Evolutionary conservation across 768 basidiomycete species (phyloP).

Genomic region (Tephrocybe sp.): DNA sequence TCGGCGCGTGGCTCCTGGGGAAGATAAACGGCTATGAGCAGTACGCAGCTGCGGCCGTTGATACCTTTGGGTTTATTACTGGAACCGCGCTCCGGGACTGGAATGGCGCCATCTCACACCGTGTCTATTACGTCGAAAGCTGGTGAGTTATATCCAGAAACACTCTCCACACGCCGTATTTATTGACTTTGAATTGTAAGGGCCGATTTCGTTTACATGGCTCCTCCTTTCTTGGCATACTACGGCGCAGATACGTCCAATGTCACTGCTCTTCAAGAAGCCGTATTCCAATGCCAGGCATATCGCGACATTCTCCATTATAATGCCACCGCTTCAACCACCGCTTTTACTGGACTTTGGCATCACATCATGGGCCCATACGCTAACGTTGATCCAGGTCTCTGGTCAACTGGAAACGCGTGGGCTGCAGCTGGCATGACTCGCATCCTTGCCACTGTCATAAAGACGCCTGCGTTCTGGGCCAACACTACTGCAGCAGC

Average conservation of each 20-base stretch:
- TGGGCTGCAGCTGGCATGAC: conserved; percentile 74
- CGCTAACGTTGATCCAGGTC: conserved; percentile 31
- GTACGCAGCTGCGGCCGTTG: conserved; percentile 35
- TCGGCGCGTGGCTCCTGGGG: conserved; percentile 39
- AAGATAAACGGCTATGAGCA: conserved; percentile 23
- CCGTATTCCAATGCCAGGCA: conserved; percentile 46
- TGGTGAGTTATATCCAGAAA: conserved; percentile 38
- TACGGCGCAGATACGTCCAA: conserved; percentile 39
- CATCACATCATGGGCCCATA: conserved; percentile 37
- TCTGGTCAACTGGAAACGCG: conserved; percentile 59
- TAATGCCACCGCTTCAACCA: conserved; percentile 18
- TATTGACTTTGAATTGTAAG: conserved; percentile 21
- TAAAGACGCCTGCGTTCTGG: conserved; percentile 27
- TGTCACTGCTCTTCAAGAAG: conserved; percentile 33
- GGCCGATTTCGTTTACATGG: conserved; percentile 58
- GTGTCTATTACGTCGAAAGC: conserved; percentile 35
- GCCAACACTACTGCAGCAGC: not conserved
- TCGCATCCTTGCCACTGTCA: conserved; percentile 53
- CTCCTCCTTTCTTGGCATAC: conserved; percentile 56
- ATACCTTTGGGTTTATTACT: conserved; percentile 43
- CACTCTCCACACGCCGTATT: not conserved
- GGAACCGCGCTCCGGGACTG: conserved; percentile 36
- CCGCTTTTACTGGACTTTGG: conserved; percentile 17
- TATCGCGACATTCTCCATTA: conserved; percentile 44
- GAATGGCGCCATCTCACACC: conserved; percentile 56